Base-by-base conservation (phyloP, 306 rosid genomes). In the Dalbergia oliveri region DNA sequence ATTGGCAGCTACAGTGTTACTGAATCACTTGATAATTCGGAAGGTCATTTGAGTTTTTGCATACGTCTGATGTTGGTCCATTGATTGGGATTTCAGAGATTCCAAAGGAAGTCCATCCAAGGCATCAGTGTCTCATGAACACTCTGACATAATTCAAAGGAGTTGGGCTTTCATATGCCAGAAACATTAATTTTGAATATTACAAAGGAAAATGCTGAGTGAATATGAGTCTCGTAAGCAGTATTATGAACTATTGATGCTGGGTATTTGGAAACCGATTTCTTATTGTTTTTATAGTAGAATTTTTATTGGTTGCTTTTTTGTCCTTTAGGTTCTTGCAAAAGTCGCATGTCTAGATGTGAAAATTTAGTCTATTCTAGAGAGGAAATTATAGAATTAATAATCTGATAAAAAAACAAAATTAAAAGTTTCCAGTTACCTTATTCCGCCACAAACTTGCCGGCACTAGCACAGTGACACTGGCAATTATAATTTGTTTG, bases 61-160 rank as follows among this genome's bases (percentile, higher is more conserved):
- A 0, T 34, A 33, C 39, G 61, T 70, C 19, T 50, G 78, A 79
- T 35, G 41, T 26, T 53, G 67, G 72, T 43, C 26, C 26, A 11
- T 1, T 56, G 80, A 21, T 63, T 63, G 73, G 44, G n/a, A 66
- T 63, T 72, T 19, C 18, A 57, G 16, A 51, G n/a, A 66, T 62
- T 81, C 63, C 56, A 44, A 66, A 34, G 8, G 72, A 6, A 67
- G 39, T 74, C 18, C 15, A 44, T 54, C 69, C 21, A 45, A 35
- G 51, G 5, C 60, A 58, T 59, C 64, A 8, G 39, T 74, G 65
- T 34, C 61, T 56, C 53, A 0, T 12, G 63, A 66, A 57, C 57
- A 33, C 44, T 63, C 44, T 69, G 35, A 35, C 23, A 45, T 34
- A 57, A n/a, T n/a, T n/a, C n/a, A n/a, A 74, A 57, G 47, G 10